These are phyloP conservation scores for Tolypocladium sp. DNA, from an alignment of 2,329 filamentous ascomycete species.

Conservation along the genomic window DNA sequence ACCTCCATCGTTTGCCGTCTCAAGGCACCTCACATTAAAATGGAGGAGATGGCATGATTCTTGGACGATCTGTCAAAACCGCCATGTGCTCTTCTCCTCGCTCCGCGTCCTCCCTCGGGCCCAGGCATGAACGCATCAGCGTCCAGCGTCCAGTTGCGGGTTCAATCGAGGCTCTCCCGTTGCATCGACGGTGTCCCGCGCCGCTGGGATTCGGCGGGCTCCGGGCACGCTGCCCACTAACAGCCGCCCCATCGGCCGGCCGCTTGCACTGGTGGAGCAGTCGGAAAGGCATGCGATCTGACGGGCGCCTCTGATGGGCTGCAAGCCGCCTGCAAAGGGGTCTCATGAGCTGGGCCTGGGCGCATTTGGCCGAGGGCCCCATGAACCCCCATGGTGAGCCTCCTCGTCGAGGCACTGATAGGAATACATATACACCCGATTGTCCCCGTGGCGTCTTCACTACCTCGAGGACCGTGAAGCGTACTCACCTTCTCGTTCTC, in stretches of 20 bases:
- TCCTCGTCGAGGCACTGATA: neutral
- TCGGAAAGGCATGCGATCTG: neutral
- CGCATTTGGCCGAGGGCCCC: neutral
- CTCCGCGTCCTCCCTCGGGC: neutral
- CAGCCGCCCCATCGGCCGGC: neutral
- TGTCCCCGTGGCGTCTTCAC: neutral
- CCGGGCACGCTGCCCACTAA: constrained; percentile 6
- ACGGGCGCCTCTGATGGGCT: neutral
- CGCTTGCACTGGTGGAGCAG: neutral
- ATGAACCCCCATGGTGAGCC: neutral
- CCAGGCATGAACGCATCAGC: neutral
- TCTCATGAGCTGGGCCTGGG: neutral
- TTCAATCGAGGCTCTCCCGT: neutral
- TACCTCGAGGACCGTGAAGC: neutral
- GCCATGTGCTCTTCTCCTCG: neutral
- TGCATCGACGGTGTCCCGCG: constrained; percentile 5
- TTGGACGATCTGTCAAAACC: neutral
- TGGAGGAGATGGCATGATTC: neutral
- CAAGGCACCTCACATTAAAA: neutral
- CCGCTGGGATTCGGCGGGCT: constrained; percentile 18
- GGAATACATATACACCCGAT: neutral
- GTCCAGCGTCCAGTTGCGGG: too few relatives aligned
- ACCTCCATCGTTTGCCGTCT: neutral
- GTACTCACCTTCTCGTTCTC: neutral
- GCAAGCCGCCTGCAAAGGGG: neutral